These are phyloP conservation scores for Angomonas ambiguus DNA, from an alignment of 208 protist species.

Conservation along the genomic window DNA sequence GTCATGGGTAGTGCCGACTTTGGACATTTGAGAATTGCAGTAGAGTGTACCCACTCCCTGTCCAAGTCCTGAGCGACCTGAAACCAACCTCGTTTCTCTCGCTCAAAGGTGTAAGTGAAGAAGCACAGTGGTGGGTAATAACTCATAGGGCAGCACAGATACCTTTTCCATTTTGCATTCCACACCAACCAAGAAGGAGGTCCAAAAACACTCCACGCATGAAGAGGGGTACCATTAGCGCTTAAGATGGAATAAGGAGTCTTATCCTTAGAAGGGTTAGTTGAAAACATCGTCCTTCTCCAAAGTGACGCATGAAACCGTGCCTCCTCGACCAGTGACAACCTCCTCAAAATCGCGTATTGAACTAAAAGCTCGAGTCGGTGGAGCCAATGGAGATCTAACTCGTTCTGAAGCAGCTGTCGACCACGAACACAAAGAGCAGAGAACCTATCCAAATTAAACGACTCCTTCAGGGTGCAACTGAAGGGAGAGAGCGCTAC, in stretches of 20 bases:
- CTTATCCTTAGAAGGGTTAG: not conserved
- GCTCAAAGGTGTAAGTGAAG: constrained; percentile 34
- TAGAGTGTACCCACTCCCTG: not conserved
- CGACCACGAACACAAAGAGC: constrained; percentile 24
- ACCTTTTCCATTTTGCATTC: constrained; percentile 1
- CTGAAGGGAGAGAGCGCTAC: not conserved
- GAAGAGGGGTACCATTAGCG: not conserved
- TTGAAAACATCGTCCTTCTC: constrained; percentile 15
- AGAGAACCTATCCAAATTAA: not conserved
- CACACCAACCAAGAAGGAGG: not conserved
- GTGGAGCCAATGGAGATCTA: constrained; percentile 24
- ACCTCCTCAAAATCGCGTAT: constrained; percentile 36
- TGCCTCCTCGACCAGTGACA: constrained; percentile 41
- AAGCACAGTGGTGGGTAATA: constrained; percentile 65
- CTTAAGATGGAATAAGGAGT: not conserved
- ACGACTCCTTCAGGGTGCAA: not conserved
- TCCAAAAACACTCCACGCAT: not conserved
- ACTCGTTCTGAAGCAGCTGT: constrained; percentile 14
- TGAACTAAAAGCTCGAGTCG: constrained; percentile 27
- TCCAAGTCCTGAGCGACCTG: not conserved
- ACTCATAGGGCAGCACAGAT: constrained; percentile 49
- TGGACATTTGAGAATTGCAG: too few relatives aligned
- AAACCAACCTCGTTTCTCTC: constrained; percentile 1
- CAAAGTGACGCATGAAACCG: constrained; percentile 12
- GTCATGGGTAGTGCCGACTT: not conserved